A percentile compares a stretch with the other conserved stretches of the same genome.
phyloP scores from a whole-genome alignment of 2,329 filamentous ascomycete species.

The Monosporascus cannonballus region DNA sequence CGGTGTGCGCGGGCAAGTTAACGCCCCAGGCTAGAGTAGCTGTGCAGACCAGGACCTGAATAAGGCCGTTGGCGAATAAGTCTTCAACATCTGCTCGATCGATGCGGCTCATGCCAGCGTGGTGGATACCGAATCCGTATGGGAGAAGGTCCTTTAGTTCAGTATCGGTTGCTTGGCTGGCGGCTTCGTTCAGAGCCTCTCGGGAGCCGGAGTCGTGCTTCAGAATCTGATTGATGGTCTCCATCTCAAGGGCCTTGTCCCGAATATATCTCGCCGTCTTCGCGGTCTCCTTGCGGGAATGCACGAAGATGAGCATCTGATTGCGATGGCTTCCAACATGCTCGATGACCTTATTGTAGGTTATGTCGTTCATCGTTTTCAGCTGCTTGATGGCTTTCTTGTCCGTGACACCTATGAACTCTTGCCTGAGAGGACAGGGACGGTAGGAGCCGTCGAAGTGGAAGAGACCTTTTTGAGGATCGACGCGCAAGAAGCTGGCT shows the following conservation, averaged over 20 bases:
- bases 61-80: slow-evolving; percentile 82
- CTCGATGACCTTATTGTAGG: slow-evolving; percentile 94
- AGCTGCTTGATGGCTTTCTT: slow-evolving; percentile 98
- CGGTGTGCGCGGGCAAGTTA: slow-evolving; percentile 93
- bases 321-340: slow-evolving; percentile 90
- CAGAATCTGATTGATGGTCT: slow-evolving; percentile 93
- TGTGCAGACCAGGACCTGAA: slow-evolving; percentile 94
- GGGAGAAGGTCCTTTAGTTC: slow-evolving; percentile 92
- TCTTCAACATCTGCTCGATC: slow-evolving; percentile 95
- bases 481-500: slow-evolving; percentile 87
- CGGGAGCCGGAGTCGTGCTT: slow-evolving; percentile 87
- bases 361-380: slow-evolving; percentile 99
- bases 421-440: slow-evolving; percentile 90
- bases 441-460: slow-evolving; percentile 94
- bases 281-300: slow-evolving; percentile 95
- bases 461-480: slow-evolving; percentile 79
- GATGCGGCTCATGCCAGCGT: slow-evolving; percentile 93
- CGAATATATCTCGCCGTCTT: slow-evolving; percentile 96
- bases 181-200: slow-evolving; percentile 81
- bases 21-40: slow-evolving; percentile 99
- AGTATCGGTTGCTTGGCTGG: slow-evolving; percentile 73
- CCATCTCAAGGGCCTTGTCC: slow-evolving; percentile 94
- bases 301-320: slow-evolving; percentile 98
- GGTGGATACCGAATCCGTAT: slow-evolving; percentile 96
- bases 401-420: slow-evolving; percentile 95